Evolutionary conservation across 2,329 filamentous ascomycete species (phyloP).

Genomic region (Trichoderma sp.): DNA sequence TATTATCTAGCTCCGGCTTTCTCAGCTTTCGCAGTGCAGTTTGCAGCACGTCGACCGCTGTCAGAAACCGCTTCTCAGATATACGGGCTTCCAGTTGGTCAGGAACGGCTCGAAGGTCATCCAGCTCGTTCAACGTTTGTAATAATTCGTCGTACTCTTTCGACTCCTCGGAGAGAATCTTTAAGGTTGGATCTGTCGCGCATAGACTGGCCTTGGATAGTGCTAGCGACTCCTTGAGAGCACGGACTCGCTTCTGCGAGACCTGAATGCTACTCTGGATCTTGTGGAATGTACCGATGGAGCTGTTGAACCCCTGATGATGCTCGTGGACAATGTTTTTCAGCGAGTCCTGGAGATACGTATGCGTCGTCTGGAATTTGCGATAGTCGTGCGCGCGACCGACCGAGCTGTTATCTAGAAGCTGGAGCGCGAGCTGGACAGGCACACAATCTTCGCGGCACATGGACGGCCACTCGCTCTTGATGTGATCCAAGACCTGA

Average conservation of each 20-base stretch:
- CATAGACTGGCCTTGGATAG: conserved; percentile 79
- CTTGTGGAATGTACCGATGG: conserved; percentile 97
- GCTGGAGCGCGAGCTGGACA: conserved; percentile 88
- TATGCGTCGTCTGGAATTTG: conserved; percentile 79
- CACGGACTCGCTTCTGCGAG: conserved; percentile 81
- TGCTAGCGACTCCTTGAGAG: conserved; percentile 77
- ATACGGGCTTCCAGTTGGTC: conserved; percentile 92
- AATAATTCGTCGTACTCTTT: conserved; percentile 89
- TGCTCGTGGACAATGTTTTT: conserved; percentile 98
- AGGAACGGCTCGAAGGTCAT: conserved; percentile 84
- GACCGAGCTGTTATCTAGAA: conserved; percentile 91
- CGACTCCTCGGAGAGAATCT: conserved; percentile 81
- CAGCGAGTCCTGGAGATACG: conserved; percentile 85
- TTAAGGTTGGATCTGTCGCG: conserved; percentile 84
- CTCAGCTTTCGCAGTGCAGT: conserved; percentile 80
- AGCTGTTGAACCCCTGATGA: conserved; percentile 98
- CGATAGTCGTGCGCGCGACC: conserved; percentile 85
- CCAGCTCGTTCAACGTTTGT: conserved; percentile 77
- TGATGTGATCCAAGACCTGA: conserved; percentile 76
- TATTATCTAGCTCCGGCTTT: conserved; percentile 85
- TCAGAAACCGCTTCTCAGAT: conserved; percentile 92
- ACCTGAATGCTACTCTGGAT: conserved; percentile 90
- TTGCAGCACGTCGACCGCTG: conserved; percentile 88
- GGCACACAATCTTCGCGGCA: conserved; percentile 84
- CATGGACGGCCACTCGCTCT: conserved; percentile 89